phyloP scores from a whole-genome alignment of 768 basidiomycete genomes.

The Boletus bicolor region DNA sequence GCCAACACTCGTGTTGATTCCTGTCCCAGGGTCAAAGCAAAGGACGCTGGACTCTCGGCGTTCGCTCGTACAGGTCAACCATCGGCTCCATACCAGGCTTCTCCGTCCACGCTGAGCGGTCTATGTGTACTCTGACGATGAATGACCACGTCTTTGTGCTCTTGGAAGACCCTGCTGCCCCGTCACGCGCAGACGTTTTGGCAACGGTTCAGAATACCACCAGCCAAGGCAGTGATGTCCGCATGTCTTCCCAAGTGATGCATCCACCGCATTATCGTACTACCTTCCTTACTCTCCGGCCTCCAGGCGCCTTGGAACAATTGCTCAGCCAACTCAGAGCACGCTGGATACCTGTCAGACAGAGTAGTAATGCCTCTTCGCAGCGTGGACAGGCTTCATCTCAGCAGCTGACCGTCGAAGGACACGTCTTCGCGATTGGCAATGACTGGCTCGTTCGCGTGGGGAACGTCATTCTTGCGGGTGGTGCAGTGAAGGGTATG shows the following conservation, averaged over 20 bases:
- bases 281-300: constrained; percentile 72
- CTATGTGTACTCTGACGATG: constrained; percentile 76
- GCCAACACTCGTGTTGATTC: constrained; percentile 16
- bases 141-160: constrained; percentile 77
- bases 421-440: constrained; percentile 70
- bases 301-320: constrained; percentile 73
- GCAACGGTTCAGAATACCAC: constrained; percentile 39
- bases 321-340: constrained; percentile 70
- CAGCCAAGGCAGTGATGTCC: constrained; percentile 13
- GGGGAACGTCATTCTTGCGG: constrained; percentile 73
- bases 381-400: constrained; percentile 50
- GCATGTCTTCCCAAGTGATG: constrained; percentile 15
- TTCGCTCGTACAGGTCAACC: constrained; percentile 75
- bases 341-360: constrained; percentile 70
- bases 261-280: constrained; percentile 61
- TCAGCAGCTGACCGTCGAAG: constrained; percentile 72
- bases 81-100: constrained; percentile 53
- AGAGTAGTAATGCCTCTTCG: constrained; percentile 35
- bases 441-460: constrained; percentile 79
- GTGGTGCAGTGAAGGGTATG: constrained; percentile 80
- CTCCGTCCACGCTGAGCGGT: constrained; percentile 55
- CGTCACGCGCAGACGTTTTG: constrained; percentile 58
- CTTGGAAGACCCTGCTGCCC: constrained; percentile 72
- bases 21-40: constrained; percentile 49
- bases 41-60: constrained; percentile 67